Percentiles rank a stretch among this genome's conserved stretches.
Evolutionary conservation across 2,329 filamentous ascomycete species (phyloP).

Genomic region (Moelleriella libera): DNA sequence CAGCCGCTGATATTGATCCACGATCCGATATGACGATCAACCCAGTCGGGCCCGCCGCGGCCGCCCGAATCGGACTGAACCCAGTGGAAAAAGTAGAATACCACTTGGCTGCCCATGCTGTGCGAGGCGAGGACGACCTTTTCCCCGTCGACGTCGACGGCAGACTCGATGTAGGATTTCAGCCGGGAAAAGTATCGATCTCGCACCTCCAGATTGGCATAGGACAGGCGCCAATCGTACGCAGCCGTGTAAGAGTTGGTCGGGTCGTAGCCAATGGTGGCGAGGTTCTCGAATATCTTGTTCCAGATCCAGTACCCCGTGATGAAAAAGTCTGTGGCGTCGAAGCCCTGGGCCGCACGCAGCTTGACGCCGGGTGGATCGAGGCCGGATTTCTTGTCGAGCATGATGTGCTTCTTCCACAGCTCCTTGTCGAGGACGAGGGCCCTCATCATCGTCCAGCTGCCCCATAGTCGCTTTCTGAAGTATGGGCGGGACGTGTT

Average conservation of each 20-base stretch:
- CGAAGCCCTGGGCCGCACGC: slow-evolving; percentile 87
- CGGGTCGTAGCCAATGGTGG: slow-evolving; percentile 90
- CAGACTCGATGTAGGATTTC: slow-evolving; percentile 81
- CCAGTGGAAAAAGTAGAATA: slow-evolving; percentile 72
- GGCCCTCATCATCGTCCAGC: slow-evolving; percentile 97
- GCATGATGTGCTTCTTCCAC: slow-evolving; percentile 96
- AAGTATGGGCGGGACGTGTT: slow-evolving; percentile 82
- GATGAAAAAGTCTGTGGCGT: slow-evolving; percentile 92
- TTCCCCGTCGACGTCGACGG: slow-evolving; percentile 53
- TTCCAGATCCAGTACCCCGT: slow-evolving; percentile 97
- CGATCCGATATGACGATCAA: slow-evolving; percentile 75
- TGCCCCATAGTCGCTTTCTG: slow-evolving; percentile 87
- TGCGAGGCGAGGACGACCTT: slow-evolving; percentile 85
- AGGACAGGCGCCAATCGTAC: slow-evolving; percentile 88
- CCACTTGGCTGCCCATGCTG: slow-evolving; percentile 93
- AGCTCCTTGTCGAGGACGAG: slow-evolving; percentile 82
- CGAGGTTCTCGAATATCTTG: slow-evolving; percentile 94
- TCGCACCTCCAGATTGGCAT: slow-evolving; percentile 73
- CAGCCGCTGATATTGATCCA: slow-evolving; percentile 99
- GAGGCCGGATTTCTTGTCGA: slow-evolving; percentile 80
- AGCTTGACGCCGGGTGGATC: slow-evolving; percentile 86
- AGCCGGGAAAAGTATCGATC: slow-evolving; percentile 91
- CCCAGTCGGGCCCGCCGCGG: slow-evolving; percentile 73
- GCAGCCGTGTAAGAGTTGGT: slow-evolving; percentile 56
- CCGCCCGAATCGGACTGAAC: slow-evolving; percentile 70